Percentiles rank a stretch among this genome's conserved stretches.
Evolutionary conservation across 2,329 filamentous ascomycete species (phyloP).

Genomic region (Didymella segeticola): DNA sequence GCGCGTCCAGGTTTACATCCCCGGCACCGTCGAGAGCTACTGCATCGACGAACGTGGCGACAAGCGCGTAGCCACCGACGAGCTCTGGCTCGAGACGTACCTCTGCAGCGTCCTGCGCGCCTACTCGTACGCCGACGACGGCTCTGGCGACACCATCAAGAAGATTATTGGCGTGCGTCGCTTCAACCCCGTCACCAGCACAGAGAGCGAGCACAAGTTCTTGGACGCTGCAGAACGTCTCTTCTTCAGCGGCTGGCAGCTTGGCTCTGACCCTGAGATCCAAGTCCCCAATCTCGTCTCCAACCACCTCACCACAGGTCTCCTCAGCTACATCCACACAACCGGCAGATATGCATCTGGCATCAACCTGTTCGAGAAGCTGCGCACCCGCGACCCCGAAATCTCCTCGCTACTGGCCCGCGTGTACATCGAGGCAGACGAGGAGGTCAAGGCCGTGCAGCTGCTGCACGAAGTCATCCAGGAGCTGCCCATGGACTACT

Average conservation of each 20-base stretch:
- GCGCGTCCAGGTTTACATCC: slow-evolving; percentile 97
- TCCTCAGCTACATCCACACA: slow-evolving; percentile 93
- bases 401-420: slow-evolving; percentile 91
- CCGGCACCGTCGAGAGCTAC: slow-evolving; percentile 94
- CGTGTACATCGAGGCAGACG: slow-evolving; percentile 91
- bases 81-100: slow-evolving; percentile 96
- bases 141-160: slow-evolving; percentile 90
- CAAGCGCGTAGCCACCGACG: slow-evolving; percentile 90
- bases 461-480: slow-evolving; percentile 87
- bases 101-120: slow-evolving; percentile 92
- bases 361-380: slow-evolving; percentile 97
- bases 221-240: slow-evolving; percentile 91
- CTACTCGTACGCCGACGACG: slow-evolving; percentile 96
- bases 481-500: slow-evolving; percentile 96
- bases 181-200: slow-evolving; percentile 97
- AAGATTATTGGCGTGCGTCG: slow-evolving; percentile 96
- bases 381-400: slow-evolving; percentile 87
- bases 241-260: slow-evolving; percentile 94
- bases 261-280: slow-evolving; percentile 95
- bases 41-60: slow-evolving; percentile 97
- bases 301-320: slow-evolving; percentile 92
- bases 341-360: slow-evolving; percentile 93
- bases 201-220: slow-evolving; percentile 97
- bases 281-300: slow-evolving; percentile 97
- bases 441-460: slow-evolving; percentile 94